These are phyloP conservation scores for Saprolegnia diclina DNA, from an alignment of 352 stramenopile species.

Conservation along the genomic window DNA sequence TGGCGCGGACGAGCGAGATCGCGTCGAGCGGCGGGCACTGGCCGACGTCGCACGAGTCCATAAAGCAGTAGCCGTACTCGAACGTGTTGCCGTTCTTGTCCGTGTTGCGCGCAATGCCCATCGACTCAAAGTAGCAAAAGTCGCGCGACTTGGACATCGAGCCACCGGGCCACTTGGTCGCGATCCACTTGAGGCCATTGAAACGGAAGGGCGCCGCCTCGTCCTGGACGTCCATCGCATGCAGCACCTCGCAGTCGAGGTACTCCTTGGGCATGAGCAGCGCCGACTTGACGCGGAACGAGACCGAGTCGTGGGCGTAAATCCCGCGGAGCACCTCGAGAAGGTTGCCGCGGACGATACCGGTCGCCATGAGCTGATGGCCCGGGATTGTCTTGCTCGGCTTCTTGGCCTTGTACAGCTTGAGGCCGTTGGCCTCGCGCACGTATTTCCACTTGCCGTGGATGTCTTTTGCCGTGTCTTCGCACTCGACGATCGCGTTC, in stretches of 20 bases:
- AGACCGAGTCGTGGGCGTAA: slow-evolving; percentile 16
- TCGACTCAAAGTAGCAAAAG: slow-evolving; percentile 28
- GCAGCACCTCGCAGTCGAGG: slow-evolving; percentile 24
- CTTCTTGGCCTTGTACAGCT: slow-evolving; percentile 24
- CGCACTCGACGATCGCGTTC: slow-evolving; percentile 21
- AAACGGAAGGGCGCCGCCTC: slow-evolving; percentile 16
- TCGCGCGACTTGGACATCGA: slow-evolving; percentile 14
- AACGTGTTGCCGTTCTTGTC: slow-evolving; percentile 1
- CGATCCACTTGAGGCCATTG: slow-evolving; percentile 26
- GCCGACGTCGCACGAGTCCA: slow-evolving; percentile 19
- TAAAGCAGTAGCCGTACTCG: slow-evolving; percentile 27
- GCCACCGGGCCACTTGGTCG: slow-evolving; percentile 11
- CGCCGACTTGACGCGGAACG: slow-evolving; percentile 12
- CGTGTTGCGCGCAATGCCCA: slow-evolving; percentile 6
- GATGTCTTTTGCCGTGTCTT: slow-evolving; percentile 15
- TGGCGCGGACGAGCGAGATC: slow-evolving; percentile 25
- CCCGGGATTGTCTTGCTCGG: background rate
- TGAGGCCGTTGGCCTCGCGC: slow-evolving; percentile 18
- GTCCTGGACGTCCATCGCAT: slow-evolving; percentile 22
- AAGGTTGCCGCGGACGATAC: slow-evolving; percentile 11
- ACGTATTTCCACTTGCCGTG: slow-evolving; percentile 24
- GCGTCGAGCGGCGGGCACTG: slow-evolving; percentile 21
- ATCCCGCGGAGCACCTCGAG: slow-evolving; percentile 11
- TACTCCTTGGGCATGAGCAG: slow-evolving; percentile 26
- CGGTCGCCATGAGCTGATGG: slow-evolving; percentile 17